Conservation (phyloP, 768 basidiomycete species). For the Hypsizygus marmoreus region DNA sequence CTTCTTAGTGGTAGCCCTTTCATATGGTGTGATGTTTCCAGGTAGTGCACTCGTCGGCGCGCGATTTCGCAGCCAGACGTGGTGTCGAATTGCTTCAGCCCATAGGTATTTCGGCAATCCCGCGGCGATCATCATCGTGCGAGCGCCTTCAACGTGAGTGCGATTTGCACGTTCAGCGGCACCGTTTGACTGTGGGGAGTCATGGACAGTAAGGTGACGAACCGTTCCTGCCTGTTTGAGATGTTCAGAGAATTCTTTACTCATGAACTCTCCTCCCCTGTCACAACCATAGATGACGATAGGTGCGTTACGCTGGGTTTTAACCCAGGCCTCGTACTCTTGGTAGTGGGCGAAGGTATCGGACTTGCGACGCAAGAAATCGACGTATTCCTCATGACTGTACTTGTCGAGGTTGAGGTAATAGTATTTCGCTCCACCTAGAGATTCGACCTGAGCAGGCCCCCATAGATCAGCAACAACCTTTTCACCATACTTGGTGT, state of each 20-base stretch:
- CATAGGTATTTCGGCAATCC: slow-evolving; percentile 23
- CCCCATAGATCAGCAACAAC: slow-evolving; percentile 25
- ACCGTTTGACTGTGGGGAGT: slow-evolving; percentile 34
- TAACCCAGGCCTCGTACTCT: slow-evolving; percentile 20
- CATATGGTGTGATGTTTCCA: slow-evolving; percentile 24
- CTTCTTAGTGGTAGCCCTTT: slow-evolving; percentile 19
- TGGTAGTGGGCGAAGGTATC: slow-evolving; percentile 17
- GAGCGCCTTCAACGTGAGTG: slow-evolving; percentile 21
- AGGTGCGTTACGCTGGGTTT: slow-evolving; percentile 15
- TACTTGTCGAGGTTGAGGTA: slow-evolving; percentile 13
- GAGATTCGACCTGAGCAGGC: slow-evolving; percentile 17
- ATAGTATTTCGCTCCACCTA: slow-evolving; percentile 15
- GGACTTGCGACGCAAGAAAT: slow-evolving; percentile 18
- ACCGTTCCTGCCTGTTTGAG: slow-evolving; percentile 26
- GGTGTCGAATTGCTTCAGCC: slow-evolving; percentile 25
- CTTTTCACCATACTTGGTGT: slow-evolving; percentile 19
- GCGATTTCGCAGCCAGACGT: too few species aligned
- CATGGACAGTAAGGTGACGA: slow-evolving; percentile 32
- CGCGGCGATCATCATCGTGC: slow-evolving; percentile 17
- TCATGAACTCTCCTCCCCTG: slow-evolving; percentile 26
- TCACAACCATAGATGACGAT: slow-evolving; percentile 23
- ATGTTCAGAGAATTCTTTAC: slow-evolving; percentile 20
- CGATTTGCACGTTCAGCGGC: slow-evolving; percentile 28
- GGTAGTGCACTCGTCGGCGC: slow-evolving; percentile 18
- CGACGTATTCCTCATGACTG: slow-evolving; percentile 9